Conservation (phyloP, 2,329 filamentous ascomycete species). For the Xylariales sp. region DNA sequence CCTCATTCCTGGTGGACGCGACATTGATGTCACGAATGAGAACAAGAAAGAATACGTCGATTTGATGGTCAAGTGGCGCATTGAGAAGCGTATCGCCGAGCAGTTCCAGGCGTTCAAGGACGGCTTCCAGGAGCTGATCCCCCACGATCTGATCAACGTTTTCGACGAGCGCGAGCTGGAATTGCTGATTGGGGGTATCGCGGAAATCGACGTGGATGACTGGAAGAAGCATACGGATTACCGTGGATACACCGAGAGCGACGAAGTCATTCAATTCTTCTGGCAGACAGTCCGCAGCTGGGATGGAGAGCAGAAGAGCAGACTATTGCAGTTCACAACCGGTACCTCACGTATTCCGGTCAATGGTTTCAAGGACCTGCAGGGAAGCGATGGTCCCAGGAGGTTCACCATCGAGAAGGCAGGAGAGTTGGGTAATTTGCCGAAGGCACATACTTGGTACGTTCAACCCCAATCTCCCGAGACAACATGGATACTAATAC, state of each 20-base stretch:
- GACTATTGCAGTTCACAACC: conserved; percentile 92
- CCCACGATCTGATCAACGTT: conserved; percentile 92
- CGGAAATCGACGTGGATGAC: conserved; percentile 99
- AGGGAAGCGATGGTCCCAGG: conserved; percentile 91
- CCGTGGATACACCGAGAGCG: conserved; percentile 94
- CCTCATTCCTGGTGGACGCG: conserved; percentile 79
- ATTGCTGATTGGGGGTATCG: conserved; percentile 94
- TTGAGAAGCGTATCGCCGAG: conserved; percentile 95
- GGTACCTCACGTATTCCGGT: conserved; percentile 97
- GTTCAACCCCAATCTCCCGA: conserved; percentile 31
- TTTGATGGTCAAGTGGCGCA: conserved; percentile 98
- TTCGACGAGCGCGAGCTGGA: conserved; percentile 98
- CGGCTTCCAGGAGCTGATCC: conserved; percentile 96
- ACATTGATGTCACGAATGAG: conserved; percentile 95
- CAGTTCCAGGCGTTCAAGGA: conserved; percentile 98
- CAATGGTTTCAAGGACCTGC: conserved; percentile 98
- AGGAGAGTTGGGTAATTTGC: conserved; percentile 82
- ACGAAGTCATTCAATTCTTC: conserved; percentile 97
- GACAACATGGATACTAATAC: conserved; percentile 20
- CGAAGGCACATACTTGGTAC: conserved; percentile 97
- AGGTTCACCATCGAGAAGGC: conserved; percentile 98
- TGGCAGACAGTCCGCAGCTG: conserved; percentile 96
- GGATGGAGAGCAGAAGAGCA: conserved; percentile 98
- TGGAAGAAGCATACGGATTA: conserved; percentile 99
- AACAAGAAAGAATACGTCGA: conserved; percentile 99